These are phyloP conservation scores for Backusella tuberculispora DNA, from an alignment of 192 early-diverging fungal species.

Conservation along the genomic window DNA sequence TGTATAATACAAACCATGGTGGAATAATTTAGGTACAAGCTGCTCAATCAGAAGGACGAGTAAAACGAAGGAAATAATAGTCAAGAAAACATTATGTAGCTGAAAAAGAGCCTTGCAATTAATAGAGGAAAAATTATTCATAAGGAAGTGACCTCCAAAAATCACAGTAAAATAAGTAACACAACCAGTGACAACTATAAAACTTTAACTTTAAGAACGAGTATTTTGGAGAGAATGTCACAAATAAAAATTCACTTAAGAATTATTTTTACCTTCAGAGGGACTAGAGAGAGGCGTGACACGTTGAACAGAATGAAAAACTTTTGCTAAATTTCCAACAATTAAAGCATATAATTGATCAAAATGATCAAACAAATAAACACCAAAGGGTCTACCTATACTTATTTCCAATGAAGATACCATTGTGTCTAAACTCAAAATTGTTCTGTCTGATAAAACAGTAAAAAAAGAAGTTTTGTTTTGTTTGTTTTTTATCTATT, in stretches of 20 bases:
- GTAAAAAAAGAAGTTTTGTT: background rate
- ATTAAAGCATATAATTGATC: slow-evolving; percentile 40
- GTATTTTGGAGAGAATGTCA: background rate
- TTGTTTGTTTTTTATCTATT: background rate
- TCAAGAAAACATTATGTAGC: slow-evolving; percentile 81
- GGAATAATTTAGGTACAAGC: slow-evolving; percentile 64
- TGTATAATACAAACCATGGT: slow-evolving; percentile 71
- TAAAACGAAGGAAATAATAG: slow-evolving; percentile 65
- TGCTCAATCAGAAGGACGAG: slow-evolving; percentile 75
- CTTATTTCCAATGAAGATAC: background rate
- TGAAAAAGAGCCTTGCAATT: slow-evolving; percentile 73
- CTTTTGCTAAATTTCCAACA: slow-evolving; percentile 45
- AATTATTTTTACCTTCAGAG: slow-evolving; percentile 24
- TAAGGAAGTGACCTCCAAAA: slow-evolving; percentile 74
- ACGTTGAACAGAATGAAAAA: slow-evolving; percentile 52
- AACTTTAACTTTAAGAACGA: background rate
- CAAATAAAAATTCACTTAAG: background rate
- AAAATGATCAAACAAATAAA: slow-evolving; percentile 51
- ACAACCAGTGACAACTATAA: slow-evolving; percentile 45
- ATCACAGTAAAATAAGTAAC: slow-evolving; percentile 68
- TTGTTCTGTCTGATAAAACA: background rate
- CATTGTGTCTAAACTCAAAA: background rate
- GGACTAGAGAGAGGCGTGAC: slow-evolving; percentile 54
- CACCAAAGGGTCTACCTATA: slow-evolving; percentile 47
- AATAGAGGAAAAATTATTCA: slow-evolving; percentile 65